These are phyloP conservation scores for Pseudoneurospora amorphoporcata DNA, from an alignment of 495 filamentous ascomycete genomes.

Conservation along the genomic window DNA sequence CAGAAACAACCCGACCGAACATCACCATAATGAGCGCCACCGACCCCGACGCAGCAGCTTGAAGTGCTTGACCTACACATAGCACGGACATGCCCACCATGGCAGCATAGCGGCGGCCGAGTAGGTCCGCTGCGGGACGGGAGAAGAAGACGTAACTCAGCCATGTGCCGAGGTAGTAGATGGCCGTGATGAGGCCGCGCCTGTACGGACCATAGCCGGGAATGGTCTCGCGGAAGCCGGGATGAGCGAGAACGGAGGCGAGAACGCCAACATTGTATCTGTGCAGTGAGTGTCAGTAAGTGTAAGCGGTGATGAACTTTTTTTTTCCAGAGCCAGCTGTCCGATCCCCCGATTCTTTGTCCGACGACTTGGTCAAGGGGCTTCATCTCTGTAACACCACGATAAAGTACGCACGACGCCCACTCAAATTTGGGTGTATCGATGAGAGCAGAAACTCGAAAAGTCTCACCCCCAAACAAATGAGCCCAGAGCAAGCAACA, in stretches of 20 bases:
- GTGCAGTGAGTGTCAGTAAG: background rate
- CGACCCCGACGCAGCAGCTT: conserved; percentile 29
- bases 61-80: conserved; percentile 36
- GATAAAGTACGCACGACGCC: background rate
- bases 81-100: conserved; percentile 33
- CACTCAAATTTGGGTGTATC: background rate
- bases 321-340: background rate
- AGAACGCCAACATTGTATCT: conserved; percentile 51
- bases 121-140: conserved; percentile 33
- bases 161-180: conserved; percentile 50
- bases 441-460: background rate
- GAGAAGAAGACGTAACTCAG: conserved; percentile 44
- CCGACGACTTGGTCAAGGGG: background rate
- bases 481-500: conserved; percentile 45
- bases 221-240: conserved; percentile 38
- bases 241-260: conserved; percentile 44
- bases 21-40: conserved; percentile 42
- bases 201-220: conserved; percentile 30
- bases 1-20: conserved; percentile 40
- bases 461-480: conserved; percentile 47
- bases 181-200: conserved; percentile 43
- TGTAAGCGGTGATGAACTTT: background rate
- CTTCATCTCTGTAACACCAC: background rate
- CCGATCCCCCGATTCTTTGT: background rate
- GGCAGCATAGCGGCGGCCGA: conserved; percentile 42